Evolutionary conservation across 306 rosid species (phyloP).

Genomic region (Sicyos baderoa): DNA sequence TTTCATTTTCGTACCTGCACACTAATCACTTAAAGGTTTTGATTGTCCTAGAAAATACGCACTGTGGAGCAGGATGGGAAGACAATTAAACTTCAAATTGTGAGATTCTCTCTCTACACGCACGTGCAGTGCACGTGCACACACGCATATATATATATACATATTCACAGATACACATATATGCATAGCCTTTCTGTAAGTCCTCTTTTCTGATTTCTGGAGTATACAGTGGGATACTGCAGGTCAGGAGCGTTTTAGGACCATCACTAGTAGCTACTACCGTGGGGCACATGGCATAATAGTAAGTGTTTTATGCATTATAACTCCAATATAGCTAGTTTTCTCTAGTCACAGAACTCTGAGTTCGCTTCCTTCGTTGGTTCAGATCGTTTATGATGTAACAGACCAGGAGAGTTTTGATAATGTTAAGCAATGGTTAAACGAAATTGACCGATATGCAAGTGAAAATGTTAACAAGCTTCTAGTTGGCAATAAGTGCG

Average conservation of each 20-base stretch:
- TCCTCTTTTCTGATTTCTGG: conserved; percentile 2
- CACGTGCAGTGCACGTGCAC: no score
- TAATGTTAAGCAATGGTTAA: conserved; percentile 44
- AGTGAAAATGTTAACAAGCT: conserved; percentile 50
- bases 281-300: conserved; percentile 58
- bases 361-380: conserved; percentile 16
- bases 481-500: conserved; percentile 44
- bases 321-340: neutral
- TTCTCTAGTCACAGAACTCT: neutral
- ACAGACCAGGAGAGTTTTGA: conserved; percentile 54
- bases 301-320: conserved; percentile 25
- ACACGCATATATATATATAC: no score
- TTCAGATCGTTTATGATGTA: conserved; percentile 47
- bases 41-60: conserved; percentile 36
- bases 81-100: conserved; percentile 51
- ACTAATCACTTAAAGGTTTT: conserved; percentile 10
- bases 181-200: neutral
- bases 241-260: conserved; percentile 54
- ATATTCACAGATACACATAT: neutral
- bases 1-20: neutral
- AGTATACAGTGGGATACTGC: conserved; percentile 44
- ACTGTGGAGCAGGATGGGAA: conserved; percentile 54
- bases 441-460: conserved; percentile 43
- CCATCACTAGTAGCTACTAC: conserved; percentile 53
- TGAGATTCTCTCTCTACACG: conserved; percentile 15